Evolutionary conservation across 2,329 filamentous ascomycete genomes (phyloP).

Genomic region (Sordariomycetes sp.): DNA sequence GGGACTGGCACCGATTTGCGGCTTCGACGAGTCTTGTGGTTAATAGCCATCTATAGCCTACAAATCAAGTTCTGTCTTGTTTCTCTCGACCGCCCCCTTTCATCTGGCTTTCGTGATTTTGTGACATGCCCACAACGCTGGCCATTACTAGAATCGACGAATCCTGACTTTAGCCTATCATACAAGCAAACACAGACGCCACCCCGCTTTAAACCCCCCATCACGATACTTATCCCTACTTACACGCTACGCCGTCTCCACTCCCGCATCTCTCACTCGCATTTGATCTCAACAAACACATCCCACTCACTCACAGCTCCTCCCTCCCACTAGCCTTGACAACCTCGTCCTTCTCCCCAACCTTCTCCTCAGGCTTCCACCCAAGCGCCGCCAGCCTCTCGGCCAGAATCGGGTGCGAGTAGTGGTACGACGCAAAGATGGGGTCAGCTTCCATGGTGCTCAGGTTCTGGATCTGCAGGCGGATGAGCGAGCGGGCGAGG

Average conservation of each 20-base stretch:
- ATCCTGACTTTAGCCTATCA: no score
- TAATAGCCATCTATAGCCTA: no score
- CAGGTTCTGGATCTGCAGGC: constrained; percentile 95
- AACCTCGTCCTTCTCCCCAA: constrained; percentile 28
- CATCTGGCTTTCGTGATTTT: no score
- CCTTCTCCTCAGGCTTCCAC: constrained; percentile 55
- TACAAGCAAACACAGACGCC: no score
- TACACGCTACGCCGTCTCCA: background rate
- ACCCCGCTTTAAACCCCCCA: no score
- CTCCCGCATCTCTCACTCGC: background rate
- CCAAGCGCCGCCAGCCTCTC: constrained; percentile 85
- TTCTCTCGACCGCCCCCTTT: no score
- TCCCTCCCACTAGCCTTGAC: constrained; percentile 66
- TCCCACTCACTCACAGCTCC: constrained; percentile 37
- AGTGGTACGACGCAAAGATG: constrained; percentile 97
- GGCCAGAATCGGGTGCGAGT: constrained; percentile 90
- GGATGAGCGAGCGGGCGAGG: constrained; percentile 80
- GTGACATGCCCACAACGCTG: no score
- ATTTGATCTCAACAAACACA: background rate
- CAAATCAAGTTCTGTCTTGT: no score
- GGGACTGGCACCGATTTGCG: no score
- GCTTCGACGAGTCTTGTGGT: no score
- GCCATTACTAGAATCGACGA: no score
- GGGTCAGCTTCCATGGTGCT: constrained; percentile 98
- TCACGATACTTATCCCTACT: background rate